A percentile compares a stretch with the other conserved stretches of the same genome.
Conservation (phyloP, 2,329 filamentous ascomycete genomes). For the Neofusicoccum parvum region DNA sequence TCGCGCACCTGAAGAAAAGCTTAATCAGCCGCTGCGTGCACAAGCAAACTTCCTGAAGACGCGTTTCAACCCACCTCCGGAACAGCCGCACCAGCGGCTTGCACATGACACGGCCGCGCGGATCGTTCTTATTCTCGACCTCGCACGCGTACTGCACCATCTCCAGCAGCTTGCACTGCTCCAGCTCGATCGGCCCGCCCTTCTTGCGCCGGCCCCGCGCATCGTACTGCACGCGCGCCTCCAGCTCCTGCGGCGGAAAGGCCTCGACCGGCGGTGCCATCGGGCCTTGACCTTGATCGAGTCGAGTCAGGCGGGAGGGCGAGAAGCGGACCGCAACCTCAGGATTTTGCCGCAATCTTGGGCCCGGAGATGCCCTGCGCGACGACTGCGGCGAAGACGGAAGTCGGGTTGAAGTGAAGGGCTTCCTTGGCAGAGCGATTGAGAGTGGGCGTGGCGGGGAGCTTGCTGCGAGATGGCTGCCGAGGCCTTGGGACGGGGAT, state of each 20-base stretch:
- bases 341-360: not conserved
- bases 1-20: conserved; percentile 46
- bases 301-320: not conserved
- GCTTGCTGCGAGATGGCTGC: conserved; percentile 34
- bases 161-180: conserved; percentile 60
- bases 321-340: too few relatives aligned
- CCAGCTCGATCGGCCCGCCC: conserved; percentile 53
- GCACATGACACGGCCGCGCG: conserved; percentile 52
- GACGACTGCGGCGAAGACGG: not conserved
- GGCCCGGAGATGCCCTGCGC: not conserved
- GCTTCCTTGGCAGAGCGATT: not conserved
- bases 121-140: conserved; percentile 44
- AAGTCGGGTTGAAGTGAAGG: conserved; percentile 15
- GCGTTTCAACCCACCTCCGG: conserved; percentile 52
- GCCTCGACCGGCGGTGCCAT: conserved; percentile 61
- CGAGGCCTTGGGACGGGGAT: conserved; percentile 54
- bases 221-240: conserved; percentile 54
- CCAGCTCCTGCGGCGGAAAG: conserved; percentile 56
- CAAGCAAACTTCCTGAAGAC: not conserved
- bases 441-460: not conserved
- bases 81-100: conserved; percentile 61
- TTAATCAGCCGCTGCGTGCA: not conserved
- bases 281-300: not conserved
- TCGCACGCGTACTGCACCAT: conserved; percentile 66
- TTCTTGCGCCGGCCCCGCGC: conserved; percentile 57